Evolutionary conservation across 2,329 filamentous ascomycete genomes (phyloP), one percentile per base, ranked within the genome.

Genomic region (Volutella citrinella): DNA sequence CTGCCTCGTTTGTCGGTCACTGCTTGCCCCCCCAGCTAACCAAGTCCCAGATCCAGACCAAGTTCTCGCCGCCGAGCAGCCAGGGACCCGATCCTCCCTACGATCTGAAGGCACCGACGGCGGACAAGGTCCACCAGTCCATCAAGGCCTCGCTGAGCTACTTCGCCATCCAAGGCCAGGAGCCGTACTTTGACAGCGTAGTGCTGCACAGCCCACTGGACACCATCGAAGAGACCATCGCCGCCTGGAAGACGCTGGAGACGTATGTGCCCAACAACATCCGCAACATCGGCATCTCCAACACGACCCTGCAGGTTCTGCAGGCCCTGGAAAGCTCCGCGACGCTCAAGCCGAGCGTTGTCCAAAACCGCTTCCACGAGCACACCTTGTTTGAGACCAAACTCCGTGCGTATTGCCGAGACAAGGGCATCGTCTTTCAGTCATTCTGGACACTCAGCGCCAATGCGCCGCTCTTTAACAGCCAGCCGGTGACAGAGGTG

Each of bases 281-380:
- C 43, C 78, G 78, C 24, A 69, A 77, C 19, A 66, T 93, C 7
- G 87, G 87, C 24, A 82, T 93, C 35, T 88, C 84, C 34, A 93
- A 93, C 58, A 74, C 76, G n/a, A 65, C 69, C n/a, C 60, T 84
- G 3, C 56, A 68, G 0, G 59, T 77, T 3, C 67, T 93, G 1
- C 56, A 71, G 32, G 59, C 62, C 5, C 61, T 89, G 2, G 68
- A 70, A 38, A 52, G 65, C 3, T 49, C 62, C 13, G 64, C 66
- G 5, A 60, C 49, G 1, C 41, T 67, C 25, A 64, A 62, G 40
- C 68, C 68, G 1, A 67, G 73, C 2, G 72, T 89, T 3, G 80
- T 90, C 6, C 87, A 93, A 62, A 91, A 93, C 52, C 74, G 84
- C 3, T 87, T 93, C 60, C 76, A 82, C 52, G 59, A 64, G 3